phyloP scores from a whole-genome alignment of 1,284 basidiomycete species.

The Trichosporon faecale region DNA sequence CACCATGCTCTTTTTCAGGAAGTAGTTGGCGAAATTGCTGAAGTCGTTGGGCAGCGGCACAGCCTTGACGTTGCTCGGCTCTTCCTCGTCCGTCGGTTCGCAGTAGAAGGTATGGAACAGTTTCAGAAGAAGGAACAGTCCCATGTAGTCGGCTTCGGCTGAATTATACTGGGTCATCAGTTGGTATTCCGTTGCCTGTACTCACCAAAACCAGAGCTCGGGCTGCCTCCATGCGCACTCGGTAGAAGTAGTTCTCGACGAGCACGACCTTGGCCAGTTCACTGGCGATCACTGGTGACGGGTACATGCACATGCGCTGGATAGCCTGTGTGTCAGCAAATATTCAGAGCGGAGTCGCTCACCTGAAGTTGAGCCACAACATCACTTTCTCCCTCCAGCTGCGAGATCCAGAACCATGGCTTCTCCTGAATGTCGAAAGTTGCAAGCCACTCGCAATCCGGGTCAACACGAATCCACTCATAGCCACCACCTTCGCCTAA shows the following conservation, averaged over 20 bases:
- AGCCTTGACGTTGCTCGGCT: slow-evolving; percentile 77
- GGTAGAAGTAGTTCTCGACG: slow-evolving; percentile 93
- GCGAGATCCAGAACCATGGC: slow-evolving; percentile 98
- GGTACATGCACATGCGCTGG: slow-evolving; percentile 72
- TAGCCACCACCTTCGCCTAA: slow-evolving; percentile 70
- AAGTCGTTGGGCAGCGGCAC: slow-evolving; percentile 93
- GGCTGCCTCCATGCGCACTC: slow-evolving; percentile 94
- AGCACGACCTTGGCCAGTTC: slow-evolving; percentile 87
- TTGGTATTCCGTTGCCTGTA: slow-evolving; percentile 18
- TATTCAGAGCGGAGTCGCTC: slow-evolving; percentile 39
- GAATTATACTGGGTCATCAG: slow-evolving; percentile 36
- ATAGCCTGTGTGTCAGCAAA: slow-evolving; percentile 63
- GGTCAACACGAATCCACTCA: slow-evolving; percentile 99
- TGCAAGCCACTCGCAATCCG: slow-evolving; percentile 98
- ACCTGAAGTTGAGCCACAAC: slow-evolving; percentile 98
- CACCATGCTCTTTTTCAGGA: slow-evolving; percentile 68
- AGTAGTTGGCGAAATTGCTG: slow-evolving; percentile 85
- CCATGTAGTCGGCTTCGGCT: slow-evolving; percentile 57
- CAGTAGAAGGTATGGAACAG: slow-evolving; percentile 86
- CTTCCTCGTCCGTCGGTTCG: slow-evolving; percentile 77
- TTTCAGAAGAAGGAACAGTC: slow-evolving; percentile 93
- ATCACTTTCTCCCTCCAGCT: slow-evolving; percentile 91
- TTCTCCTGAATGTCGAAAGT: slow-evolving; percentile 89
- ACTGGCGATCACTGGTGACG: slow-evolving; percentile 85
- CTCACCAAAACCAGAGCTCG: slow-evolving; percentile 77